A percentile compares a stretch with the other conserved stretches of the same genome.
phyloP scores from a whole-genome alignment of 768 basidiomycete species.

The Cystobasidium onofrii region DNA sequence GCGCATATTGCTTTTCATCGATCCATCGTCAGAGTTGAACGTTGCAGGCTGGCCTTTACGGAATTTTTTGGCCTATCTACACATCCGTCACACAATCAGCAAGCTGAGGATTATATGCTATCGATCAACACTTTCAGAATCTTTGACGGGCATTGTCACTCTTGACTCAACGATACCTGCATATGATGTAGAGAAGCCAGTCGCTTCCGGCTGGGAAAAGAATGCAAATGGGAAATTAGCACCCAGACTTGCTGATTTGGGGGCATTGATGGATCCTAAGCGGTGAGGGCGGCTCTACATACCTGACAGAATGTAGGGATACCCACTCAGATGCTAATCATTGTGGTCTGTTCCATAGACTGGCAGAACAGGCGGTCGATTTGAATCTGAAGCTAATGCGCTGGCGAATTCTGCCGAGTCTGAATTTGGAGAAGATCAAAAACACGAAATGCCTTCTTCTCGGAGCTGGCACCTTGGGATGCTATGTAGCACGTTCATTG shows the following conservation, averaged over 20 bases:
- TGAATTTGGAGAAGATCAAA: slow-evolving; percentile 81
- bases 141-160: not conserved
- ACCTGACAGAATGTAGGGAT: too few species aligned
- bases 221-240: slow-evolving; percentile 77
- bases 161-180: not conserved
- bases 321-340: too few species aligned
- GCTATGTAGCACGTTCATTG: slow-evolving; percentile 82
- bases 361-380: slow-evolving; percentile 95
- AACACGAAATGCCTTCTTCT: slow-evolving; percentile 71
- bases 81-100: slow-evolving; percentile 52
- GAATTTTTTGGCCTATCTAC: slow-evolving; percentile 77
- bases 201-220: slow-evolving; percentile 92
- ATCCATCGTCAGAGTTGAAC: slow-evolving; percentile 68
- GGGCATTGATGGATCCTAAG: slow-evolving; percentile 90
- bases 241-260: slow-evolving; percentile 78
- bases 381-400: slow-evolving; percentile 95
- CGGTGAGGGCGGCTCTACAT: slow-evolving; percentile 52
- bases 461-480: slow-evolving; percentile 92
- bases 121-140: slow-evolving; percentile 51
- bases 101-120: slow-evolving; percentile 63
- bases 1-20: slow-evolving; percentile 60
- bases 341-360: too few species aligned
- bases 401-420: slow-evolving; percentile 83
- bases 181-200: slow-evolving; percentile 45
- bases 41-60: slow-evolving; percentile 89